Conservation (phyloP, 192 early-diverging fungal genomes). For the Linnemannia zychae region DNA sequence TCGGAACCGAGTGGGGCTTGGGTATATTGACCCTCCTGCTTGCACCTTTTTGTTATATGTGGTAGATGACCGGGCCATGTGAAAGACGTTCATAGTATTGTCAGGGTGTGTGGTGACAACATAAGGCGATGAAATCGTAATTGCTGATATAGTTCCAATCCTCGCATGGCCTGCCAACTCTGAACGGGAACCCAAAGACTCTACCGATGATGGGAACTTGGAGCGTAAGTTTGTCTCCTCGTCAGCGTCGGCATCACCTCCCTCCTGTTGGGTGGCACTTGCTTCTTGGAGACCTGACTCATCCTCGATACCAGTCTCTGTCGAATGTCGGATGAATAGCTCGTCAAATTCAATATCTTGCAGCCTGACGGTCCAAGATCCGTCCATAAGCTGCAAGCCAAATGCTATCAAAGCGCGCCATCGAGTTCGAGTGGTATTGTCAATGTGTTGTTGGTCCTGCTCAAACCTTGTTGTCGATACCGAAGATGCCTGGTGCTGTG, state of each 20-base stretch:
- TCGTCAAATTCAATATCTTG: conserved; percentile 51
- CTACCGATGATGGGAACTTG: neutral
- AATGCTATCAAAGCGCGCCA: conserved; percentile 35
- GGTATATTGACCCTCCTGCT: neutral
- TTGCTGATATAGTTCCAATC: conserved; percentile 35
- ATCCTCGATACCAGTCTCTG: conserved; percentile 25
- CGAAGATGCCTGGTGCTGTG: neutral
- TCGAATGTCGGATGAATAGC: conserved; percentile 19
- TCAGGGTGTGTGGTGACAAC: conserved; percentile 48
- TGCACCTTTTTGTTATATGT: neutral
- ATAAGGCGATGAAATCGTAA: conserved; percentile 46
- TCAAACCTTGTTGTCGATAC: neutral
- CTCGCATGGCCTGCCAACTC: conserved; percentile 4
- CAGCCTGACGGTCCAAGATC: conserved; percentile 42
- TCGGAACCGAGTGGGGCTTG: conserved; percentile 14
- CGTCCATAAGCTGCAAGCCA: conserved; percentile 34
- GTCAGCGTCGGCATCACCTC: neutral
- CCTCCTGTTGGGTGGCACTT: neutral
- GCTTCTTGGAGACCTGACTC: neutral
- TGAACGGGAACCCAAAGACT: neutral
- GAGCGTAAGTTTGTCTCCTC: neutral
- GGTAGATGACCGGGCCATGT: conserved; percentile 8
- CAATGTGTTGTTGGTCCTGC: neutral
- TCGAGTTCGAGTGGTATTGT: neutral
- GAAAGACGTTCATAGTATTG: conserved; percentile 55